Conservation (phyloP, 1,139 yeast species). For the Wickerhamomyces sp. region DNA sequence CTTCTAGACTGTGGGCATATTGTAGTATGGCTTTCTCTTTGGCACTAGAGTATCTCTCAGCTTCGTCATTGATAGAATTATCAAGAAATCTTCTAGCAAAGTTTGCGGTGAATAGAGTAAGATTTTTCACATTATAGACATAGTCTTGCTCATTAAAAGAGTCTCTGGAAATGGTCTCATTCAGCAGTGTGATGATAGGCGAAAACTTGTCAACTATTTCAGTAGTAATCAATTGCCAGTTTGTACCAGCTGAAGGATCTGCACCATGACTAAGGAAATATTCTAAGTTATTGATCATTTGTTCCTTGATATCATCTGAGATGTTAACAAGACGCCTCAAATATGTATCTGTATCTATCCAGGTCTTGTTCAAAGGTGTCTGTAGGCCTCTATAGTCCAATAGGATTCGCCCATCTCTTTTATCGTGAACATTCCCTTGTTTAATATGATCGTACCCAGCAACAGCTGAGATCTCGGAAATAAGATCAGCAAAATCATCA, state of each 20-base stretch:
- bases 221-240: slow-evolving; percentile 48
- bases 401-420: slow-evolving; percentile 41
- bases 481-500: slow-evolving; percentile 24
- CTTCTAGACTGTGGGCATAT: slow-evolving; percentile 38
- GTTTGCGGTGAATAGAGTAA: slow-evolving; percentile 34
- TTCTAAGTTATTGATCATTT: slow-evolving; percentile 33
- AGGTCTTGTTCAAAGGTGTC: slow-evolving; percentile 46
- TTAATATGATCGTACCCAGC: slow-evolving; percentile 37
- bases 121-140: slow-evolving; percentile 26
- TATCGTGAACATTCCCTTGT: slow-evolving; percentile 40
- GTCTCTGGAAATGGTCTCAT: slow-evolving; percentile 26
- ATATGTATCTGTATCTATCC: slow-evolving; percentile 42
- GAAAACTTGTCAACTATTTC: slow-evolving; percentile 45
- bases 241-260: slow-evolving; percentile 36
- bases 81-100: slow-evolving; percentile 36
- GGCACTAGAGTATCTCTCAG: slow-evolving; percentile 22
- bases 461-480: slow-evolving; percentile 25
- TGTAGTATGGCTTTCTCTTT: slow-evolving; percentile 35
- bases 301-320: slow-evolving; percentile 29
- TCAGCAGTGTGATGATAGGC: slow-evolving; percentile 38
- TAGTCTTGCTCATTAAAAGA: slow-evolving; percentile 10
- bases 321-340: slow-evolving; percentile 40
- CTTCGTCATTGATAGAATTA: slow-evolving; percentile 3
- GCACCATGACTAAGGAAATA: slow-evolving; percentile 25
- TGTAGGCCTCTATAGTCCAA: slow-evolving; percentile 47